Evolutionary conservation across 2,329 filamentous ascomycete genomes (phyloP), one percentile per base, ranked within the genome.

Genomic region (Microcyclospora pomicola): DNA sequence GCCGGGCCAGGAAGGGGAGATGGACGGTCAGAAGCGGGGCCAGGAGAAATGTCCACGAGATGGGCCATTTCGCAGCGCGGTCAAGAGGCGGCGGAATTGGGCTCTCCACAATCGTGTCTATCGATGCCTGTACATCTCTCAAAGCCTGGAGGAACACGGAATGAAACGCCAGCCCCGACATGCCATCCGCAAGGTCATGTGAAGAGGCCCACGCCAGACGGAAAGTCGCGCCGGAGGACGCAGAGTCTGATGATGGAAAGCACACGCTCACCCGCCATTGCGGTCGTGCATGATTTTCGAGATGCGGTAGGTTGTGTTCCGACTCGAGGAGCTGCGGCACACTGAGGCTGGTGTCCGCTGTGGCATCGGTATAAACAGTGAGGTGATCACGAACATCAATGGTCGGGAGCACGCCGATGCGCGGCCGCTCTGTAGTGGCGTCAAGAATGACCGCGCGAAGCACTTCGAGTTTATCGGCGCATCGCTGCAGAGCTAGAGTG

Each of bases 41-140:
- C 0, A 69, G 56, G 4, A 69, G 58, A 38, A 58, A 69, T 0
- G 46, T 48, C 63, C 60, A 68, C 1, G 64, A 65, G 19, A 69
- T 62, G 2, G 59, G 54, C 1, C 69, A 54, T 6, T 54, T 49
- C 13, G 53, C 52, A 2, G 55, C 49, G 6, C 53, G 54, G 36
- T 68, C 64, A 15, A 67, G 58, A 0, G 65, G 56, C 1, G 50
- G 47, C 2, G 56, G 51, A 2, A 66, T 9, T n/a, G 31, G 46
- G 19, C 19, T 24, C 4, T 24, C 19, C 19, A 24, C 19, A 24
- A 24, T 24, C 19, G 19, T 24, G 19, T 24, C 19, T 37, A 19
- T 15, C 33, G 2, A 15, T 34, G 7, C 51, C 33, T 19, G 52
- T 29, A 33, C 11, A 1, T 40, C 9, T 6, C 36, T 27, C n/a